Percentiles rank a stretch among this genome's conserved stretches.
These are phyloP conservation scores for Entamoeba invadens DNA, from an alignment of 208 protist genomes.

Conservation along the genomic window DNA sequence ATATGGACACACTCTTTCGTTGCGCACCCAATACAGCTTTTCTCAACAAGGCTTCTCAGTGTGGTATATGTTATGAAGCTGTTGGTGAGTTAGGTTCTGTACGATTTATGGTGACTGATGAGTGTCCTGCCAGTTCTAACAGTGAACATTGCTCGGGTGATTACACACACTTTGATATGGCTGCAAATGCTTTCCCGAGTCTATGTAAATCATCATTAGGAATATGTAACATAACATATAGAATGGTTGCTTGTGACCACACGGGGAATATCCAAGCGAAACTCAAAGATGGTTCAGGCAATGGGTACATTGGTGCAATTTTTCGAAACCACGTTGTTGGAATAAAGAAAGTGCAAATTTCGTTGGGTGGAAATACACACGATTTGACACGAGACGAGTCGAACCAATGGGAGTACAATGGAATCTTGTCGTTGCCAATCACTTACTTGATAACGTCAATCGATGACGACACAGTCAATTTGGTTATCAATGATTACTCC, in stretches of 20 bases:
- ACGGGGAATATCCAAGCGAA: neutral
- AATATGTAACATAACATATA: neutral
- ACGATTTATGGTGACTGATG: neutral
- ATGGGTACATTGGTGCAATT: neutral
- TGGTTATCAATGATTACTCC: neutral
- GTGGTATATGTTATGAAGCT: neutral
- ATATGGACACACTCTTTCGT: neutral
- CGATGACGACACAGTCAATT: neutral
- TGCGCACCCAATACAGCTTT: neutral
- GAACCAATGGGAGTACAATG: neutral
- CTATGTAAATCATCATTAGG: neutral
- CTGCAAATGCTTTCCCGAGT: neutral
- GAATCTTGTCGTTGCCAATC: neutral
- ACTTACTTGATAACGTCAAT: neutral
- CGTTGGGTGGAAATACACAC: neutral
- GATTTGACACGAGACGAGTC: neutral
- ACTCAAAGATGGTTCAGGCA: neutral
- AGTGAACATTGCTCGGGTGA: neutral
- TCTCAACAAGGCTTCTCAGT: neutral
- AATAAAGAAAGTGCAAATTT: neutral
- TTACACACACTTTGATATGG: neutral
- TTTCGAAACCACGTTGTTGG: neutral
- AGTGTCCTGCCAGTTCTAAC: neutral
- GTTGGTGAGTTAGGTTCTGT: neutral
- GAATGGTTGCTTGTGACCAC: neutral